Evolutionary conservation across 805 yeast genomes (phyloP), one percentile per base, ranked within the genome.

Genomic region (Pachysolen tannophilus): DNA sequence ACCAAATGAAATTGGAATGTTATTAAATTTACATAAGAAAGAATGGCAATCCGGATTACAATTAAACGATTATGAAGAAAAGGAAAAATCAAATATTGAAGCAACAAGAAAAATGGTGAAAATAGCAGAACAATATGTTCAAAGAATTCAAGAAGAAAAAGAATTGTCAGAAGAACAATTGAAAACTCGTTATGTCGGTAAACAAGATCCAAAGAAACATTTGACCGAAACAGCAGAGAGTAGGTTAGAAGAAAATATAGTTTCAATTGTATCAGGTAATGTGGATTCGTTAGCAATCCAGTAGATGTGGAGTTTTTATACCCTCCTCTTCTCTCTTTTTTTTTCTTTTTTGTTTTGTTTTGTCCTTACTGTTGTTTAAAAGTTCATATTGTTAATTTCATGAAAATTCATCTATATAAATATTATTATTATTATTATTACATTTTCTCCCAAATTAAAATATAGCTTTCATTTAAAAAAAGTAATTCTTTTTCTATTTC

Each of bases 191-290:
- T 94, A 90, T 53, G 97, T 92, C 25, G 99, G 99, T 49, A 88
- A 86, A 56, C 97, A 90, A 61, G 98, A 92, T 60, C 99, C 99
- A 28, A 92, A 94, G 76, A 92, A 90, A 65, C 99, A 92, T 65
- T 68, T 92, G 49, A 72, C 81, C 32, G 96, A 85, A 43, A 83
- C 94, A 1, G 94, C 95, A 8, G 94, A 85, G 45, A 66, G 69
- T 41, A 67, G 85, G 34, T 75, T 94, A 48, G 98, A 92, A 59
- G 92, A 85, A 35, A 94, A 92, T 55, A 79, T 92, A 32, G 86
- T 85, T 9, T 77, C 94, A 23, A 72, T 90, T 43, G 67, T 88
- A 52, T 84, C 95, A 11, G 84, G 96, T 33, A 83, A 82, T 58
- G 88, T 92, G 28, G 88, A 92, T 58, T 75, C 90, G 31, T 79